These are phyloP conservation scores for Backusella mclennaniae DNA, from an alignment of 192 early-diverging fungal species.

Conservation along the genomic window DNA sequence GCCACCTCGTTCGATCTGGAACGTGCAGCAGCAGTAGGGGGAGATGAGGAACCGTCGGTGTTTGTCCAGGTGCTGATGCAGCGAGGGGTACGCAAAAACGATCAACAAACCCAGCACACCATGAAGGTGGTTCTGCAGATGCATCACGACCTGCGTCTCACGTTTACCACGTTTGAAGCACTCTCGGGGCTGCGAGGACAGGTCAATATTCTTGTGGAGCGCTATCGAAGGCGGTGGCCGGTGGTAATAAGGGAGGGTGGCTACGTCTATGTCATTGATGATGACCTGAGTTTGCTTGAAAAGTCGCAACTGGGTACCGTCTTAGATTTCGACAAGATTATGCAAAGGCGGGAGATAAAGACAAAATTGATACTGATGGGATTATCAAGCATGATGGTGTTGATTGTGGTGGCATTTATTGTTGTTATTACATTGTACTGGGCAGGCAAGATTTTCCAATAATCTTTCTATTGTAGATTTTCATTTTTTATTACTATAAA, in stretches of 20 bases:
- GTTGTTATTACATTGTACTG: neutral
- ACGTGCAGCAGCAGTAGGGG: neutral
- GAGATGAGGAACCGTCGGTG: neutral
- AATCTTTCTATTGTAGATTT: neutral
- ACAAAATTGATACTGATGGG: neutral
- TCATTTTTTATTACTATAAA: neutral
- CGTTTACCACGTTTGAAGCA: neutral
- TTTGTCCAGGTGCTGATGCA: slow-evolving; percentile 12
- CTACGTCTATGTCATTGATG: neutral
- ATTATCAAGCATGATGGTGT: neutral
- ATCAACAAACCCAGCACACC: neutral
- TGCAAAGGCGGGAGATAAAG: neutral
- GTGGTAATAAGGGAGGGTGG: neutral
- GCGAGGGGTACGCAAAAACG: neutral
- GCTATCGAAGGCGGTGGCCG: neutral
- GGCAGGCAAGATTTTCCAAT: neutral
- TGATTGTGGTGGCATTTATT: neutral
- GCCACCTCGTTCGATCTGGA: slow-evolving; percentile 5
- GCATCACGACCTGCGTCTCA: neutral
- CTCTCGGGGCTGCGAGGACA: neutral
- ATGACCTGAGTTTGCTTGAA: neutral
- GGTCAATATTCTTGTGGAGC: slow-evolving; percentile 3
- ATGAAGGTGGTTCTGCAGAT: neutral
- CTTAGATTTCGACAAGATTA: neutral
- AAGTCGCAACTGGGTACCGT: neutral